Evolutionary conservation across 768 basidiomycete species (phyloP).

Genomic region (Chalciporus piperatus): DNA sequence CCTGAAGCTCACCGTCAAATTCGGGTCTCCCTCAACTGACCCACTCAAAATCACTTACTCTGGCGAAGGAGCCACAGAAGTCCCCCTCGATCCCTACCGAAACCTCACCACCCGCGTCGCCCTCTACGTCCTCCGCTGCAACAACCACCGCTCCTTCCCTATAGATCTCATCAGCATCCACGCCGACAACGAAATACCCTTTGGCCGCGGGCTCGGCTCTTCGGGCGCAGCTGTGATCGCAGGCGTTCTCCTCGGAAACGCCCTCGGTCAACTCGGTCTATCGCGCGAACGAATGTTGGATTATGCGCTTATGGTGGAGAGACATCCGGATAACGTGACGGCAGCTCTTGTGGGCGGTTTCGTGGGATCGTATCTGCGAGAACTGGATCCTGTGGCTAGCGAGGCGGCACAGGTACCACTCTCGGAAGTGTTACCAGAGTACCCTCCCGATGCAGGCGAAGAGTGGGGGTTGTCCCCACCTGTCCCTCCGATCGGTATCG

Average conservation of each 20-base stretch:
- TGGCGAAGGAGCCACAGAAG: conserved; percentile 88
- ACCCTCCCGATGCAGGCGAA: conserved; percentile 87
- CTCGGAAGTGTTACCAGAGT: conserved; percentile 95
- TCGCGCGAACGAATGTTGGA: conserved; percentile 77
- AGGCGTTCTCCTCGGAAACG: conserved; percentile 86
- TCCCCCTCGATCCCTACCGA: conserved; percentile 92
- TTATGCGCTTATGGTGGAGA: conserved; percentile 97
- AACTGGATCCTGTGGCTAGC: conserved; percentile 77
- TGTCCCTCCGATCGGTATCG: conserved; percentile 83
- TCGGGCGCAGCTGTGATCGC: conserved; percentile 99
- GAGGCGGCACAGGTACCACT: conserved; percentile 88
- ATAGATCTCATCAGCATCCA: conserved; percentile 64
- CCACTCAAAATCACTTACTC: conserved; percentile 71
- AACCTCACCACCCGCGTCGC: conserved; percentile 97
- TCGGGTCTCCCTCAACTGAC: conserved; percentile 36
- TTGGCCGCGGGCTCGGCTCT: conserved; percentile 95
- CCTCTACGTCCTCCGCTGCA: conserved; percentile 94
- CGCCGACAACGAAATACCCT: conserved; percentile 91
- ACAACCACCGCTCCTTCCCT: conserved; percentile 73
- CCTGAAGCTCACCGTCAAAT: conserved; percentile 68
- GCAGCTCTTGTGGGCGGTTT: conserved; percentile 97
- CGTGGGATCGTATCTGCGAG: conserved; percentile 92
- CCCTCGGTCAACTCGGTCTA: conserved; percentile 74
- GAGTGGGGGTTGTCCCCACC: conserved; percentile 92
- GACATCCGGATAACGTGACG: conserved; percentile 98